Evolutionary conservation across 2,329 filamentous ascomycete species (phyloP).

Genomic region (Hymenoscyphus scutula): DNA sequence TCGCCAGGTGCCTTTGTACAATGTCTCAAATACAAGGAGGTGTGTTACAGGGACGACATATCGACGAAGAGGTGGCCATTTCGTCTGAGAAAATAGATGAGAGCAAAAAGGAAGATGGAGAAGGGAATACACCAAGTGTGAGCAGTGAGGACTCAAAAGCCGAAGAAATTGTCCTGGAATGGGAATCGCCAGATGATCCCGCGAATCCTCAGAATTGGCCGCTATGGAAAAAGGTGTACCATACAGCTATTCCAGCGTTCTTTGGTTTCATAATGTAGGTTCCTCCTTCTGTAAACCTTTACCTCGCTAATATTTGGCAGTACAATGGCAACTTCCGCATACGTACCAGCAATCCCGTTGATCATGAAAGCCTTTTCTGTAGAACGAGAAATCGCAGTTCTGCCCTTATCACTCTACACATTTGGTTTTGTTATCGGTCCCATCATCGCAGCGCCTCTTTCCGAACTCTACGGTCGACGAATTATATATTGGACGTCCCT

Average conservation of each 20-base stretch:
- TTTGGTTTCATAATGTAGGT: conserved; percentile 31
- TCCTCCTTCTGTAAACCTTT: too few relatives aligned
- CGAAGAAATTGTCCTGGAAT: conserved; percentile 15
- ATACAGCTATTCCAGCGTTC: conserved; percentile 28
- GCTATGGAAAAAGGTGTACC: conserved; percentile 25
- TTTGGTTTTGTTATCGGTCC: conserved; percentile 60
- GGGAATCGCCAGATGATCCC: conserved; percentile 27
- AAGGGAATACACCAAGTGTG: conserved; percentile 8
- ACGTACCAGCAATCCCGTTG: conserved; percentile 48
- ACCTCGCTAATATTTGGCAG: conserved; percentile 19
- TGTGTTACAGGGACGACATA: not conserved
- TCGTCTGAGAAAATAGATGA: not conserved
- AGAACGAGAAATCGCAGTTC: conserved; percentile 53
- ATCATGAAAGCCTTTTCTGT: conserved; percentile 54
- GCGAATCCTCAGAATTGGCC: conserved; percentile 31
- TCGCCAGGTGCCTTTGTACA: not conserved
- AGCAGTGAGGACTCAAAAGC: not conserved
- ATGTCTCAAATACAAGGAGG: not conserved
- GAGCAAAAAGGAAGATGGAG: not conserved
- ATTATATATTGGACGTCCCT: conserved; percentile 59
- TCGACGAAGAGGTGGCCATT: not conserved
- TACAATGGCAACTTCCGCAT: conserved; percentile 40
- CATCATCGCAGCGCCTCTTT: conserved; percentile 64
- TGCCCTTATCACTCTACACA: conserved; percentile 59
- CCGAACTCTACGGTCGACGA: conserved; percentile 61